A percentile compares a stretch with the other conserved stretches of the same genome.
These are phyloP conservation scores for Penicillium malachiteum DNA, from an alignment of 495 filamentous ascomycete species.

Conservation along the genomic window DNA sequence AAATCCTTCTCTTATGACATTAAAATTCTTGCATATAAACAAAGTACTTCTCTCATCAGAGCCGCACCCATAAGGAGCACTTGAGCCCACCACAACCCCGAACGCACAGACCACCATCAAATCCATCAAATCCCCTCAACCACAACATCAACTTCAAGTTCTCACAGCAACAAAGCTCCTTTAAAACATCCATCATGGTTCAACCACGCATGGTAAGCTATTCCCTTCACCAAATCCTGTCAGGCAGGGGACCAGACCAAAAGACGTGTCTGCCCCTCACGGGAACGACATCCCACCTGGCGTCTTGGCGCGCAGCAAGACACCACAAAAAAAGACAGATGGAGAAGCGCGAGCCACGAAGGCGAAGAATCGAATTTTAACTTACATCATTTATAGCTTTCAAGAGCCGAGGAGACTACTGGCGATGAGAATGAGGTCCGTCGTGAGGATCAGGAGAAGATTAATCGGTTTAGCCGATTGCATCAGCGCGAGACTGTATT, in stretches of 20 bases:
- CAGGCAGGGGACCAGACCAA: no score
- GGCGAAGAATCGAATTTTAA: background rate
- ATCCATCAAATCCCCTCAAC: background rate
- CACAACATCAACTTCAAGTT: background rate
- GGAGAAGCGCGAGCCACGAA: background rate
- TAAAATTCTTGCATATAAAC: background rate
- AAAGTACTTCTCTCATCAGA: background rate
- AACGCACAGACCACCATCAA: background rate
- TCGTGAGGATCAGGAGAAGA: conserved; percentile 96
- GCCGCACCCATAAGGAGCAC: background rate
- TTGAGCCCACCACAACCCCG: background rate
- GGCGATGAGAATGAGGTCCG: conserved; percentile 86
- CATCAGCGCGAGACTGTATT: conserved; percentile 79
- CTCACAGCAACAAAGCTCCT: background rate
- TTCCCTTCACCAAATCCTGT: background rate
- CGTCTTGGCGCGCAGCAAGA: conserved; percentile 6
- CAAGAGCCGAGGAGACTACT: conserved; percentile 79
- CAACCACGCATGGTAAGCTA: conserved; percentile 43
- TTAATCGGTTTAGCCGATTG: conserved; percentile 94
- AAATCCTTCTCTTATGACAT: background rate
- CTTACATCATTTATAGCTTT: conserved; percentile 57
- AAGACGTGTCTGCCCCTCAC: background rate
- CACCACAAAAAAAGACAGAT: background rate
- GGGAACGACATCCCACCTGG: conserved; percentile 1
- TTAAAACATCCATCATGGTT: conserved; percentile 39